Evolutionary conservation across 257 asterid species (phyloP), one percentile per base, ranked within the genome.

Genomic region (Scutellaria minor): DNA sequence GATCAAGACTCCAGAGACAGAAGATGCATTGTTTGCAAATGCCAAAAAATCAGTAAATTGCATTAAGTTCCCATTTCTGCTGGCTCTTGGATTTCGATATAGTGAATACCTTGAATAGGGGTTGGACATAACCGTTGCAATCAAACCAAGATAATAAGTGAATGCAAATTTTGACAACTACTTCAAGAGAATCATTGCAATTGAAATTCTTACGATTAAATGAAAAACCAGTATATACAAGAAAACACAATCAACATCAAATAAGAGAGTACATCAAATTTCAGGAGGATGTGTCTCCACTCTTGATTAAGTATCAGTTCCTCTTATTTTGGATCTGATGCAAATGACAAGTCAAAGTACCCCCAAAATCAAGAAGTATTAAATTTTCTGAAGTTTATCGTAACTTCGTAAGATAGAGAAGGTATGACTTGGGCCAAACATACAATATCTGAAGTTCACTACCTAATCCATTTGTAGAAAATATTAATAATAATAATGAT

Each of bases 1-100:
- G 78, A 90, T 84, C 72, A 90, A 47, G 77, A 92, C 86, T 77
- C 96, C 96, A 75, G 92, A 84, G 77, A 87, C 83, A 27, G 96
- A 83, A 66, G 90, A 63, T 20, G 87, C 77, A 66, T 88, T 90
- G 24, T 72, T 76, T 45, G 96, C 89, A 55, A 85, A 66, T 69
- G 78, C 84, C 82, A 90, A 77, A 78, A 92, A 90, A 13, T 90
- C 88, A 15, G 85, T 85, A 64, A 90, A 76, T 64, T 47, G 79
- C 87, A 75, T 65, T 9, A 86, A 71, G 5, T 46, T 85, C 73
- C 92, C 96, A 52, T 10, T 73, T 39, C 20, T 73, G 44, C 45
- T 75, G 66, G 68, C 79, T 44, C 45, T 75, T 72, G 96, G 96
- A 72, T 87, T 92, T 51, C 98, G 85, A 3, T 8, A 73, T 71